phyloP scores from a whole-genome alignment of 306 rosid species.

The Adenanthera pavonina region DNA sequence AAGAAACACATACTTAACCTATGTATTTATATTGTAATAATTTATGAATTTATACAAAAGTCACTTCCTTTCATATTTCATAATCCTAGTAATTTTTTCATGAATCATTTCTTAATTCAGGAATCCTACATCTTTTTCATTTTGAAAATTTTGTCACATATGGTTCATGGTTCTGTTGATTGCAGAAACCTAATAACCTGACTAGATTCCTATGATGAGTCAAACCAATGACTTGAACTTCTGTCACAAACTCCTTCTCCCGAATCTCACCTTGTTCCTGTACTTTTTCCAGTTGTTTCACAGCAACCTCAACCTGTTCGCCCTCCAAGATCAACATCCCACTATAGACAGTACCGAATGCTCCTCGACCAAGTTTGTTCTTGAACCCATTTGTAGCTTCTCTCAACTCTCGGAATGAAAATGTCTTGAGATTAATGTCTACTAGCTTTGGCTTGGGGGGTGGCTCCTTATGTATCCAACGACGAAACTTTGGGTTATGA shows the following conservation, averaged over 20 bases:
- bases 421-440: slow-evolving; percentile 41
- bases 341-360: slow-evolving; percentile 27
- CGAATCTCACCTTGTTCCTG: slow-evolving; percentile 32
- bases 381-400: slow-evolving; percentile 47
- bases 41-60: too few relatives aligned
- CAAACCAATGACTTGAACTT: slow-evolving; percentile 44
- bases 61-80: too few relatives aligned
- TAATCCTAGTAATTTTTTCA: too few relatives aligned
- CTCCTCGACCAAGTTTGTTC: slow-evolving; percentile 41
- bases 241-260: slow-evolving; percentile 41
- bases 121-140: too few relatives aligned
- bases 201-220: slow-evolving; percentile 44
- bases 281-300: slow-evolving; percentile 38
- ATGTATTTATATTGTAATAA: too few relatives aligned
- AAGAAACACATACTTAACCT: too few relatives aligned
- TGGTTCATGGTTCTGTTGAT: slow-evolving; percentile 28
- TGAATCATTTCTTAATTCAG: too few relatives aligned
- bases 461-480: not conserved
- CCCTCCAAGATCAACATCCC: slow-evolving; percentile 37
- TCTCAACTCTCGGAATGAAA: slow-evolving; percentile 43
- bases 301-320: slow-evolving; percentile 43
- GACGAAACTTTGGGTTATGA: slow-evolving; percentile 36
- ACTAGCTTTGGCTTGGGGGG: slow-evolving; percentile 38
- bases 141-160: too few relatives aligned
- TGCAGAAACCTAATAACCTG: slow-evolving; percentile 40